Base-by-base conservation (phyloP, 2,329 filamentous ascomycete genomes). In the Hymenoscyphus linearis region DNA sequence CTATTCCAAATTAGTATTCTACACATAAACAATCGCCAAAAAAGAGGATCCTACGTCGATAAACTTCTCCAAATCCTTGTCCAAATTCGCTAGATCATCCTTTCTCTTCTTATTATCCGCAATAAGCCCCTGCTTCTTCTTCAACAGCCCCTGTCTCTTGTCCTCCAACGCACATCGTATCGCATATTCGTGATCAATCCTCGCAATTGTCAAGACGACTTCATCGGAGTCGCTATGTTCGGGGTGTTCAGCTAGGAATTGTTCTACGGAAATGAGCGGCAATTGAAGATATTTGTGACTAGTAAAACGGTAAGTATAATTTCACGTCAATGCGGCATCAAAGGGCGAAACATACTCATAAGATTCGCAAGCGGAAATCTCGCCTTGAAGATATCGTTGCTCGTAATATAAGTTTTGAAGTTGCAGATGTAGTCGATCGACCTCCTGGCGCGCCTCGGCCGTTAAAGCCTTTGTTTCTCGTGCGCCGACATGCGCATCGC, bases 361-460 rank as follows among this genome's bases (percentile, higher is more conserved):
- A 57, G 87, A 89, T 73, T 96, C 90, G 74, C 95, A 98, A 9
- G 90, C 91, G 0, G 85, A 80, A 64, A 99, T 98, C 76, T 99
- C 95, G 55, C 90, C 90, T 66, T 90, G 86, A 59, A 99, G 78
- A 75, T 97, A 92, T 59, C 91, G 82, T 77, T 98, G 93, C 75
- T 99, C 93, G 72, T 99, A 99, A 74, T 95, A 96, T 7, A 99
- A 79, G 72, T 99, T 99, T 76, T 98, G 93, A 60, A 99, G 81
- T 72, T 96, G 90, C 40, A 99, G 81, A 73, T 98, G 93, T 64
- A 99, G 80, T 56, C 88, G 85, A 73, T 99, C 95, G 66, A 98
- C 91, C 76, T 96, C 91, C 70, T 93, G 90, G 55, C 93, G 86
- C 55, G 89, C 90, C 74, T 96, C 91, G 34, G 91, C 89, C 0